Base-by-base conservation (phyloP, 176 grass and related monocot genomes). In the Oryza nivara region DNA sequence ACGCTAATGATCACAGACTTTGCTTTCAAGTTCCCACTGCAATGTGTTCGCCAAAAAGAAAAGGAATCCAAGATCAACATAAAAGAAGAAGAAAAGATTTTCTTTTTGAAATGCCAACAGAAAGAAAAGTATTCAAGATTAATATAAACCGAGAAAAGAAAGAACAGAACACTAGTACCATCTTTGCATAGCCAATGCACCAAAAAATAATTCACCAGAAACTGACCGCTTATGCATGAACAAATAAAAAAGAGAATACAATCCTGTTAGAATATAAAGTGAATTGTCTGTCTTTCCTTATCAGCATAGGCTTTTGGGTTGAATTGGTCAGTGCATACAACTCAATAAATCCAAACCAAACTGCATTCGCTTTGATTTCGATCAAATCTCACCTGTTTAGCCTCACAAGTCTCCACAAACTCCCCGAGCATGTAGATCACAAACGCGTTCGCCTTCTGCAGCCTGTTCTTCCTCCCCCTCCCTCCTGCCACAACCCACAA, bases 351-450 rank as follows among this genome's bases (percentile, higher is more conserved):
- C 15, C 72, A 0, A 82, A 82, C 20, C 5, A 40, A 65, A 82
- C 70, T 16, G 63, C 51, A 58, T 65, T 28, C 5, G 3, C 1
- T 77, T 67, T n/a, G 41, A 9, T 46, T 28, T 30, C 12, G 63
- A 19, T 70, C 3, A 40, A 11, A 58, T 68, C 64, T 40, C 77
- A 98, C 96, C 96, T 96, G 96, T 52, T 96, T 99, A n/a, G 77
- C 88, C 72, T 96, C 89, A 34, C 92, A 92, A 9, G 84, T 84
- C 28, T 93, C 92, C 23, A 92, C 88, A 34, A 94, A 82, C 70
- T 99, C 96, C 28, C 93, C 96, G 14, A 99, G 93, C 86, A 92
- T 83, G 65, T 94, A 86, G 83, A 99, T 99, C 17, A 99, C 91
- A 74, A 92, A 99, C 0, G 86, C 80, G 76, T 94, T 99, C 20